Evolutionary conservation across 805 yeast species (phyloP).

Genomic region (Saccharomyces kudriavzevii): DNA sequence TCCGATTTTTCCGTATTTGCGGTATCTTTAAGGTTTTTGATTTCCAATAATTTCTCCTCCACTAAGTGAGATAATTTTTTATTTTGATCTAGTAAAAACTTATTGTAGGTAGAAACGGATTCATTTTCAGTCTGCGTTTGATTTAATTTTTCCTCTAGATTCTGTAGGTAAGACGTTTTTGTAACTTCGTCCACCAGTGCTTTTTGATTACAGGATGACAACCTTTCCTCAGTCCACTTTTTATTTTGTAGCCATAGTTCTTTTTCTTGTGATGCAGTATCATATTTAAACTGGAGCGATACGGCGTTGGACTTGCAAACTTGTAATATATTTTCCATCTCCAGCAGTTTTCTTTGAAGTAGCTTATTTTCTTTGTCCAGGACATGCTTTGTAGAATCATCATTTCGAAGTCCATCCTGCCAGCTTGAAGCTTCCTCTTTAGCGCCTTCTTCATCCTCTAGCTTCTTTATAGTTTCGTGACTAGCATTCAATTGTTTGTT

Average conservation of each 20-base stretch:
- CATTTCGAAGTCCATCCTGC: neutral
- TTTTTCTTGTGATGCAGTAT: slow-evolving; percentile 33
- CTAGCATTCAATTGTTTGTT: neutral
- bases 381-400: neutral
- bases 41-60: slow-evolving; percentile 37
- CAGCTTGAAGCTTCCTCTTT: neutral
- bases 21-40: slow-evolving; percentile 42
- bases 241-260: slow-evolving; percentile 25
- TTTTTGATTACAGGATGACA: slow-evolving; percentile 5
- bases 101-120: slow-evolving; percentile 14
- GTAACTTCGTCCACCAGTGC: neutral
- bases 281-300: slow-evolving; percentile 29
- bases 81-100: slow-evolving; percentile 31
- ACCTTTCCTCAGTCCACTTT: slow-evolving; percentile 23
- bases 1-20: slow-evolving; percentile 38
- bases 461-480: neutral
- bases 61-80: slow-evolving; percentile 33
- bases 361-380: slow-evolving; percentile 23
- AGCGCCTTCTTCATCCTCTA: neutral
- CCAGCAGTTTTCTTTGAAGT: slow-evolving; percentile 35
- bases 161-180: neutral
- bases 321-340: slow-evolving; percentile 33
- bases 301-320: slow-evolving; percentile 22
- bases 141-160: neutral
- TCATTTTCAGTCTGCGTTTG: neutral